phyloP scores from a whole-genome alignment of 2,329 filamentous ascomycete species.

The Arachnopeziza araneosa region DNA sequence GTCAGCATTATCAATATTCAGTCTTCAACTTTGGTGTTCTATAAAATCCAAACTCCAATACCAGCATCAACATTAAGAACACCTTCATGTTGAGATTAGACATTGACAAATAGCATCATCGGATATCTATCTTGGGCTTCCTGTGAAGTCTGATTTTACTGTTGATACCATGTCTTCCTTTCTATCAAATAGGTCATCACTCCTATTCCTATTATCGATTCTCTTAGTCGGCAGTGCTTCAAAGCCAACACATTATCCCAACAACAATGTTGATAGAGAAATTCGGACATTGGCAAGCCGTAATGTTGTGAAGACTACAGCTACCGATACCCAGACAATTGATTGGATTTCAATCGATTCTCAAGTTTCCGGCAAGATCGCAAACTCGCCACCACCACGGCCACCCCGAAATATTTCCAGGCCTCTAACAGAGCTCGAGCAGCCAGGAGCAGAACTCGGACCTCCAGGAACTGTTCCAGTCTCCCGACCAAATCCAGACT shows the following conservation, averaged over 20 bases:
- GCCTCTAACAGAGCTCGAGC: conserved; percentile 5
- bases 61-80: too few species aligned
- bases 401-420: not conserved
- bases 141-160: not conserved
- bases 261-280: not conserved
- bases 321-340: conserved; percentile 9
- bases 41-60: too few species aligned
- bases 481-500: conserved; percentile 1
- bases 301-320: conserved; percentile 8
- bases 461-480: conserved; percentile 15
- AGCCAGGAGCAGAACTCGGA: conserved; percentile 5
- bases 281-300: not conserved
- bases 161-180: not conserved
- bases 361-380: conserved; percentile 9
- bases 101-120: too few species aligned
- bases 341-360: conserved; percentile 13
- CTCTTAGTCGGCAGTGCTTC: not conserved
- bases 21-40: too few species aligned
- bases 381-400: conserved; percentile 6
- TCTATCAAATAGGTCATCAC: not conserved
- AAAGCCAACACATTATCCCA: not conserved
- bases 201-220: not conserved
- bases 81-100: too few species aligned
- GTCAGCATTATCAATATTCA: too few species aligned
- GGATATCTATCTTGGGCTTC: too few species aligned